These are phyloP conservation scores for Luzula sylvatica DNA, from an alignment of 176 grass and related monocot species.

Conservation along the genomic window DNA sequence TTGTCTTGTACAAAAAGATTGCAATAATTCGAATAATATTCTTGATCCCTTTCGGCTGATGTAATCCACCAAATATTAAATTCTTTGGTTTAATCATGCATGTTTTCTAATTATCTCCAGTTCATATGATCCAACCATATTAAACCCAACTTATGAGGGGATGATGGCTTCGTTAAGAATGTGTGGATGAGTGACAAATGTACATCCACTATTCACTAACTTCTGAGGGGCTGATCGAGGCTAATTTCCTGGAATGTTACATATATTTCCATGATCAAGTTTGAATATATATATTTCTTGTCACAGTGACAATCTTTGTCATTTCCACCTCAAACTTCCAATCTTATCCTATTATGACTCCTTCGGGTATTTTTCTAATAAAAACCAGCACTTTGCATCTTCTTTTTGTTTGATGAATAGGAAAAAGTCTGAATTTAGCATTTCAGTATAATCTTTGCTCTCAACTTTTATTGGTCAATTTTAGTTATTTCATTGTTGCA, in stretches of 20 bases:
- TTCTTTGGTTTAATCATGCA: background rate
- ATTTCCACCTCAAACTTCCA: background rate
- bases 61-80: background rate
- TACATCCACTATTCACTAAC: conserved; percentile 12
- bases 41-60: conserved; percentile 10
- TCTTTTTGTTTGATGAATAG: too few species aligned
- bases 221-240: background rate
- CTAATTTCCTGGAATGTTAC: background rate
- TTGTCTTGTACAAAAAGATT: conserved; percentile 1
- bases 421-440: too few species aligned
- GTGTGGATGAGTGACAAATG: background rate
- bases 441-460: too few species aligned
- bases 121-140: background rate
- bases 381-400: too few species aligned
- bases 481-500: too few species aligned
- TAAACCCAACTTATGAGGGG: background rate
- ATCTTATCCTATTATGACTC: background rate
- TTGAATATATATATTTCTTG: background rate
- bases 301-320: conserved; percentile 10
- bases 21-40: background rate
- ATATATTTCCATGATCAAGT: background rate
- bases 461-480: too few species aligned
- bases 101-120: background rate
- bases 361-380: background rate
- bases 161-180: background rate